phyloP scores from a whole-genome alignment of 2,329 filamentous ascomycete species.

The Annulohypoxylon truncatum region DNA sequence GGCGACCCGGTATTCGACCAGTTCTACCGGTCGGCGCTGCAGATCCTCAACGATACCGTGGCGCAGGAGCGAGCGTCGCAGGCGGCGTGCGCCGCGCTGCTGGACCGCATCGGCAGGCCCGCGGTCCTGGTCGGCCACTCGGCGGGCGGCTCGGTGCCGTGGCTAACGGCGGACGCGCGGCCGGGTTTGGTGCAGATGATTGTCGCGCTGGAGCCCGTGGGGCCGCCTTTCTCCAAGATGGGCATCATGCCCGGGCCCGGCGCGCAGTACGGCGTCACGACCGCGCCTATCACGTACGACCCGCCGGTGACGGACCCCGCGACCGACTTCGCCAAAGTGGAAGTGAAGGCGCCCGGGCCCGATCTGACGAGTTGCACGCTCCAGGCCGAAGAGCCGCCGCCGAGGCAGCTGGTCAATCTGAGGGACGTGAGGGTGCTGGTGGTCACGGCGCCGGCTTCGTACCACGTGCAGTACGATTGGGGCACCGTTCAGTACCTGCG shows the following conservation, averaged over 20 bases:
- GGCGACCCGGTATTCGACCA: slow-evolving; percentile 57
- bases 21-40: slow-evolving; percentile 56
- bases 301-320: slow-evolving; percentile 55
- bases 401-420: slow-evolving; percentile 54
- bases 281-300: slow-evolving; percentile 61
- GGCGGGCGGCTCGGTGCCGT: slow-evolving; percentile 57
- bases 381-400: slow-evolving; percentile 49
- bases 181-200: slow-evolving; percentile 57
- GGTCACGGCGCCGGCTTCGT: slow-evolving; percentile 57
- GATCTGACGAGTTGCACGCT: slow-evolving; percentile 48
- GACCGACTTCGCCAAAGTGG: slow-evolving; percentile 50
- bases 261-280: slow-evolving; percentile 59
- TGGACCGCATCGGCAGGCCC: slow-evolving; percentile 57
- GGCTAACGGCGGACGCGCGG: slow-evolving; percentile 56
- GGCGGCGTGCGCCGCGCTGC: slow-evolving; percentile 55
- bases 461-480: slow-evolving; percentile 60
- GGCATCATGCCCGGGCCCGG: slow-evolving; percentile 52
- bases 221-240: slow-evolving; percentile 60
- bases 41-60: slow-evolving; percentile 50
- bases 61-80: slow-evolving; percentile 54
- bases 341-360: slow-evolving; percentile 41
- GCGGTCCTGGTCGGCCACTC: slow-evolving; percentile 59
- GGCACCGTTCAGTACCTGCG: slow-evolving; percentile 55
- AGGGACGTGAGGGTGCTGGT: slow-evolving; percentile 52
- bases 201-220: slow-evolving; percentile 59